Conservation (phyloP, 2,329 filamentous ascomycete species). For the Claviceps humidiphila region DNA sequence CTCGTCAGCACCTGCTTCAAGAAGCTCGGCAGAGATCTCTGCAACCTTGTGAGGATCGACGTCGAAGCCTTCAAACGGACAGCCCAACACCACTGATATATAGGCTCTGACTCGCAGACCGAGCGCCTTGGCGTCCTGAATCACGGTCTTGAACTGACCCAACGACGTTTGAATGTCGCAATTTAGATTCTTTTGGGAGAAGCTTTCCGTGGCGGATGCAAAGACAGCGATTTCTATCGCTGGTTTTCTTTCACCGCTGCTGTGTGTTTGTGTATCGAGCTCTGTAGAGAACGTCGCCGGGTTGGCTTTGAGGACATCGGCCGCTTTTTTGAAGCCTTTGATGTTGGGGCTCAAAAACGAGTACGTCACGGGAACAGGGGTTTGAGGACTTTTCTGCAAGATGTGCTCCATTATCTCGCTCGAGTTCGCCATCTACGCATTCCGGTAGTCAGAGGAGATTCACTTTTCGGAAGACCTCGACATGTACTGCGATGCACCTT, state of each 20-base stretch:
- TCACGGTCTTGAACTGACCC: conserved; percentile 55
- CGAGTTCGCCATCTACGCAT: conserved; percentile 60
- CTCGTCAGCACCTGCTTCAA: conserved; percentile 83
- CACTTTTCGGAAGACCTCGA: neutral
- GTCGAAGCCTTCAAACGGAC: conserved; percentile 58
- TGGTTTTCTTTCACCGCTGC: conserved; percentile 28
- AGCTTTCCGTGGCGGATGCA: conserved; percentile 67
- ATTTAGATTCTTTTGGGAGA: conserved; percentile 72
- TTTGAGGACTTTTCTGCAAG: conserved; percentile 41
- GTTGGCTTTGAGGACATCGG: conserved; percentile 38
- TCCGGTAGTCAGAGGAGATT: neutral
- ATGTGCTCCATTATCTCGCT: conserved; percentile 60
- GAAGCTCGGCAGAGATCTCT: conserved; percentile 52
- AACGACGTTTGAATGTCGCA: conserved; percentile 65
- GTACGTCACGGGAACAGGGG: conserved; percentile 50
- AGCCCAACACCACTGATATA: conserved; percentile 69
- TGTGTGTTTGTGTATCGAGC: conserved; percentile 25
- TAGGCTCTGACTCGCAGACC: conserved; percentile 63
- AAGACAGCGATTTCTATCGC: conserved; percentile 66
- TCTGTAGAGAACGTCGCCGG: conserved; percentile 37
- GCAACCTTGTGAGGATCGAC: conserved; percentile 51
- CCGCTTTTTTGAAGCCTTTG: conserved; percentile 56
- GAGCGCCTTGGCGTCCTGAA: conserved; percentile 49
- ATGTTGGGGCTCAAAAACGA: conserved; percentile 71
- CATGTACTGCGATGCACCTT: neutral